A percentile compares a stretch with the other conserved stretches of the same genome.
Conservation (phyloP, 805 yeast genomes). For the Teunomyces kruisii region DNA sequence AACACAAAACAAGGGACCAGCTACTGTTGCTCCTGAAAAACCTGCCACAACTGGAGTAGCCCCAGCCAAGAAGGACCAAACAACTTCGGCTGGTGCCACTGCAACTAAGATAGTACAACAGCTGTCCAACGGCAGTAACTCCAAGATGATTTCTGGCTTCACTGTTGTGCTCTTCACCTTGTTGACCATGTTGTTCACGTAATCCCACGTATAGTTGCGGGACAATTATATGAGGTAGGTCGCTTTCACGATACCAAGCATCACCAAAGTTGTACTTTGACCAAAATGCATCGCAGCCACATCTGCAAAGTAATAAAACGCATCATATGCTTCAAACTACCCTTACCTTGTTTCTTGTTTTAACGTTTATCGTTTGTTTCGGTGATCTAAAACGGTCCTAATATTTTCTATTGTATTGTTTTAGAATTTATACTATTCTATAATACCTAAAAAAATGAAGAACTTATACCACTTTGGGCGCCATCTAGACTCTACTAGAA, state of each 20-base stretch:
- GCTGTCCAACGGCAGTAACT: constrained; percentile 11
- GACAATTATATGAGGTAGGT: constrained; percentile 11
- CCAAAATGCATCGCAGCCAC: constrained; percentile 2
- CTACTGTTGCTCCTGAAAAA: constrained; percentile 1
- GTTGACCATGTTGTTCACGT: constrained; percentile 14
- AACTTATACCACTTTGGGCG: no score
- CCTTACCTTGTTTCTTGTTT: constrained; percentile 1
- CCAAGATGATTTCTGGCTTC: constrained; percentile 6
- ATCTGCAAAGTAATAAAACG: constrained; percentile 2
- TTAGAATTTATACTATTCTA: background rate
- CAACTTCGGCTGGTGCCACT: constrained; percentile 3
- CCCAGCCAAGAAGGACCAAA: constrained; percentile 7
- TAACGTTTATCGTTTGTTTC: constrained; percentile 2
- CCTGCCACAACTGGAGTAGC: constrained; percentile 4
- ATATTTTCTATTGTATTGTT: background rate
- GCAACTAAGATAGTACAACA: constrained; percentile 1
- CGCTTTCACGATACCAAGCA: background rate
- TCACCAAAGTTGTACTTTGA: background rate
- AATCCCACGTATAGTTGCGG: constrained; percentile 14
- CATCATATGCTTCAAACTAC: background rate
- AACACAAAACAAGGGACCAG: background rate
- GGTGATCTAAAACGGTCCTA: constrained; percentile 3
- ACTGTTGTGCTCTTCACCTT: constrained; percentile 9
- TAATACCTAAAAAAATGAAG: no score
- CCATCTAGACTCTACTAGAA: no score